Base-by-base conservation (phyloP, 768 basidiomycete species). In the Mycena venus region DNA sequence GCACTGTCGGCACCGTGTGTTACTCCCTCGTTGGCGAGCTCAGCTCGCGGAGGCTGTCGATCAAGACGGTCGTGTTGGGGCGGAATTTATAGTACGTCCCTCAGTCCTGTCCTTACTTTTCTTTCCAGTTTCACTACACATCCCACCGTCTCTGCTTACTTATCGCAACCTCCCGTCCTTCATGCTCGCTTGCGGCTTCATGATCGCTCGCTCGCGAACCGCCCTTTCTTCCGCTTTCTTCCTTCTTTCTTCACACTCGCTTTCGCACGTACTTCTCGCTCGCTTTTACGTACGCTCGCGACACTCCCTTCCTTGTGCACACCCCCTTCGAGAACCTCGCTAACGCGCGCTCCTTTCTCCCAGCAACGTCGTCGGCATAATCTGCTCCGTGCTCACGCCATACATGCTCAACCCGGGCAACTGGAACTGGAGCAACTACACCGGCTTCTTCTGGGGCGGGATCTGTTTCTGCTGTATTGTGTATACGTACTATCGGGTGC, bases 11-110 rank as follows among this genome's bases (percentile, higher is more conserved):
- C 44, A 78, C 77, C 14, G 75, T 76, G 17, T 61, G 58, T n/a
- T 78, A 73, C 68, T 76, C 75, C 31, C 75, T 78, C 63, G 77
- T 78, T 27, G 77, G 64, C 29, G 77, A 78, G 69, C 59, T 78
- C 14, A 63, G 71, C 63, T 68, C 75, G 36, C 59, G 77, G 53
- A 10, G 77, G 51, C 49, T 78, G 68, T 23, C 21, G 27, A 76
- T 78, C 40, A 78, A 78, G 69, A 76, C 61, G 19, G 72, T 78
- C 9, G 75, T 76, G 49, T 27, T 78, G 53, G 77, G 77, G 4
- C 4, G 77, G 47, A 78, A 78, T 56, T 42, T 73, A 29, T 78
- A 78, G 75, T 76, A n/a, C 15, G 77, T 75, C 17, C n/a, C 64
- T 32, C n/a, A n/a, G n/a, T n/a, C n/a, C n/a, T n/a, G n/a, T n/a